phyloP scores from a whole-genome alignment of 2,329 filamentous ascomycete genomes.

The Drechslera avenae region DNA sequence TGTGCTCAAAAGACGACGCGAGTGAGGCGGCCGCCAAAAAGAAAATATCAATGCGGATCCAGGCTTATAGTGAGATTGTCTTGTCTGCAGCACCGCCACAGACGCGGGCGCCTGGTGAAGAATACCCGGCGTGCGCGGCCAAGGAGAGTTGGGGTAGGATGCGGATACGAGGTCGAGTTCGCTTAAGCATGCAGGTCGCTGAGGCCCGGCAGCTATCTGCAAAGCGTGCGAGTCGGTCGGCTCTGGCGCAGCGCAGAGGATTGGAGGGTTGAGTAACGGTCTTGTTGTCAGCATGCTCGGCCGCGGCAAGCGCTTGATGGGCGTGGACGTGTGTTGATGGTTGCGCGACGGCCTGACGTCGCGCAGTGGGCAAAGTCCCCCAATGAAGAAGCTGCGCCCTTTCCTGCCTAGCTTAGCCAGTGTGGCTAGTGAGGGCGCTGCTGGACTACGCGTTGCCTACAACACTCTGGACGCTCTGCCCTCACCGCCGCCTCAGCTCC shows the following conservation, averaged over 20 bases:
- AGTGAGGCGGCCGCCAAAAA: conserved; percentile 4
- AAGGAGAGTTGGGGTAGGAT: not conserved
- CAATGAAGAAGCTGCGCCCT: conserved; percentile 8
- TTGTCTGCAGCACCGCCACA: conserved; percentile 23
- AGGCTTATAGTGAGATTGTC: conserved; percentile 9
- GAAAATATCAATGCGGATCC: conserved; percentile 7
- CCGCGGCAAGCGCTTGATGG: conserved; percentile 2
- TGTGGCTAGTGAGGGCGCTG: conserved; percentile 15
- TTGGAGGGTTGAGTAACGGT: not conserved
- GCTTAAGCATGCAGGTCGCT: conserved; percentile 3
- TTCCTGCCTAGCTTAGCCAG: conserved; percentile 4
- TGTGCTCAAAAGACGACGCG: conserved; percentile 7
- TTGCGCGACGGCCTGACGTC: conserved; percentile 2
- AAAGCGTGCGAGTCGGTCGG: conserved; percentile 1
- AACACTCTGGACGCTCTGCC: not conserved
- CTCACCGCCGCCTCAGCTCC: conserved; percentile 16
- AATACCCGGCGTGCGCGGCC: conserved; percentile 9
- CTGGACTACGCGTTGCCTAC: conserved; percentile 10
- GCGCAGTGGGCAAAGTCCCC: conserved; percentile 1
- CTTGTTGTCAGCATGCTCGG: not conserved
- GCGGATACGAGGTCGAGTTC: conserved; percentile 4
- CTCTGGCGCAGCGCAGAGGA: not conserved
- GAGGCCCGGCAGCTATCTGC: not conserved
- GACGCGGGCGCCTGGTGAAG: conserved; percentile 8
- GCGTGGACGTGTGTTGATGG: not conserved